A percentile compares a stretch with the other conserved stretches of the same genome.
Evolutionary conservation across 1,139 yeast species (phyloP).

Genomic region (Suhomyces wounanorum): DNA sequence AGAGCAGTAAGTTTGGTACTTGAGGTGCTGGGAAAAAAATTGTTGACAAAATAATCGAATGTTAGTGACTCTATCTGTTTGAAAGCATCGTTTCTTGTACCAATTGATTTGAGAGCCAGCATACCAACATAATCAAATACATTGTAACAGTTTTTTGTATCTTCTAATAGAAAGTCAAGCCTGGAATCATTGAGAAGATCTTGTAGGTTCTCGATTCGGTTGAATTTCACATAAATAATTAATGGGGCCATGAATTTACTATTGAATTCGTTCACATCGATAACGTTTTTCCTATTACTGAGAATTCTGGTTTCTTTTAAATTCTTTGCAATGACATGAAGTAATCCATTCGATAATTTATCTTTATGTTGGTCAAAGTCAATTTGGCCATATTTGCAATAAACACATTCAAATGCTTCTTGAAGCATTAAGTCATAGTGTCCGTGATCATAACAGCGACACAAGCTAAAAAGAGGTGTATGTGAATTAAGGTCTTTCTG

Average conservation of each 20-base stretch:
- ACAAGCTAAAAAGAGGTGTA: conserved; percentile 77
- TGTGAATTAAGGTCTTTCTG: conserved; percentile 66
- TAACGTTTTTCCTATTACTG: conserved; percentile 30
- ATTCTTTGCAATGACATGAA: conserved; percentile 64
- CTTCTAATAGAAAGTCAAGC: conserved; percentile 47
- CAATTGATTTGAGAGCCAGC: conserved; percentile 32
- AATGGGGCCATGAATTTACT: conserved; percentile 65
- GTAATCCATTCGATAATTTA: conserved; percentile 67
- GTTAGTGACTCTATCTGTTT: conserved; percentile 49
- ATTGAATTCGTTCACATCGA: conserved; percentile 67
- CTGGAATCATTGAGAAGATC: conserved; percentile 48
- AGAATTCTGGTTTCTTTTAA: conserved; percentile 43
- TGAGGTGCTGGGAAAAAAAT: conserved; percentile 25
- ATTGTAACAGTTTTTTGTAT: conserved; percentile 43
- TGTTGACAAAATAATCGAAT: conserved; percentile 38
- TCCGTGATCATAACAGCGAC: conserved; percentile 80
- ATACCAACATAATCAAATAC: conserved; percentile 45
- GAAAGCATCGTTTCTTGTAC: conserved; percentile 31
- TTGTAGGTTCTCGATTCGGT: conserved; percentile 59
- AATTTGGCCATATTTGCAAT: conserved; percentile 42
- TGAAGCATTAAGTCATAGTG: conserved; percentile 55
- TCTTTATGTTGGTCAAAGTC: conserved; percentile 68
- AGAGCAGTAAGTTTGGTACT: conserved; percentile 27
- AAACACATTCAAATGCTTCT: conserved; percentile 49
- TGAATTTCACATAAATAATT: conserved; percentile 70